Conservation (phyloP, 805 yeast genomes). For the Candida rishiriensis region DNA sequence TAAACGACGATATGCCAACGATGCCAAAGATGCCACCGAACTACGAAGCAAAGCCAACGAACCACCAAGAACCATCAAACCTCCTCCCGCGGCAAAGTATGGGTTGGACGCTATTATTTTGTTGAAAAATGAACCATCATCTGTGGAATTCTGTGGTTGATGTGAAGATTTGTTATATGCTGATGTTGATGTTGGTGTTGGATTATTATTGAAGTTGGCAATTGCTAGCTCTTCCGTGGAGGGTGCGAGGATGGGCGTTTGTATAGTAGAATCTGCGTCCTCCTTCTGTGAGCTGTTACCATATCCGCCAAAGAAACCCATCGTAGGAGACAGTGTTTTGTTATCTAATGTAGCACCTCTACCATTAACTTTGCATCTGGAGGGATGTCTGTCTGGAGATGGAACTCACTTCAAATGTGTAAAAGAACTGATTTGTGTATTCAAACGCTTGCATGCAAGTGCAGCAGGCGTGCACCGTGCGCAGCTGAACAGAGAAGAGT, state of each 20-base stretch:
- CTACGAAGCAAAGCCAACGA: constrained; percentile 73
- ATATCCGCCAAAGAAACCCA: background rate
- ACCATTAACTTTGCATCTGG: no score
- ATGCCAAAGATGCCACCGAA: constrained; percentile 58
- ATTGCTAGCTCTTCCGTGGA: background rate
- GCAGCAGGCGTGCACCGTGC: no score
- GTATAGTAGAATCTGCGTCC: background rate
- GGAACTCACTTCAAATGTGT: no score
- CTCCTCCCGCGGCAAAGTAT: constrained; percentile 98
- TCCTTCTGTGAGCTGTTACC: background rate
- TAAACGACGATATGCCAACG: constrained; percentile 73
- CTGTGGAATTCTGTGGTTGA: no score
- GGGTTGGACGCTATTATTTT: constrained; percentile 60
- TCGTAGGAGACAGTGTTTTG: background rate
- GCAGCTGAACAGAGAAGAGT: no score
- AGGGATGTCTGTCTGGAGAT: no score
- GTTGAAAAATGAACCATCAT: constrained; percentile 12
- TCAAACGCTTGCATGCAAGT: no score
- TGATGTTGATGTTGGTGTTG: background rate
- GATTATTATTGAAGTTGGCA: constrained; percentile 1
- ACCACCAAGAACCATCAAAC: constrained; percentile 93
- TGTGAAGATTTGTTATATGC: no score
- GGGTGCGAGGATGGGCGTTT: background rate
- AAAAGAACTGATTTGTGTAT: no score
- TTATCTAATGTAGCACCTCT: no score